A percentile compares a stretch with the other conserved stretches of the same genome.
Conservation (phyloP, 1,284 basidiomycete species). For the Moniliophthora roreri region DNA sequence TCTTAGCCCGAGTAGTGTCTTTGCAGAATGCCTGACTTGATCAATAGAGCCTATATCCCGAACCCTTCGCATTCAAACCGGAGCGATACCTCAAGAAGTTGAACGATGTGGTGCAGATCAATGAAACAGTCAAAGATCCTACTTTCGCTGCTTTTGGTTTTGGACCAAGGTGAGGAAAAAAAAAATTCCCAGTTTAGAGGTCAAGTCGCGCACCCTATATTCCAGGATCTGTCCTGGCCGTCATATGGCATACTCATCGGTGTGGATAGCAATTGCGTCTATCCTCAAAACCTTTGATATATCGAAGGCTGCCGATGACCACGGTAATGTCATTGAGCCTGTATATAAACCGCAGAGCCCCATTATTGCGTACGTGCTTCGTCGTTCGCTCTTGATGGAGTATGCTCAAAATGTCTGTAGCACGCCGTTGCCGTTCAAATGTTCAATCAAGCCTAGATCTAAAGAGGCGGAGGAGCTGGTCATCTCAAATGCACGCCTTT, state of each 20-base stretch:
- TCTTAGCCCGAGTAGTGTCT: no score
- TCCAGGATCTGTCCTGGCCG: constrained; percentile 2
- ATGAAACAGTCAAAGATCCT: constrained; percentile 2
- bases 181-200: no score
- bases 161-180: constrained; percentile 6
- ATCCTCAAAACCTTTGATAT: neutral
- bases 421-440: no score
- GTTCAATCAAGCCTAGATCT: no score
- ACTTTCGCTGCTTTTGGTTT: constrained; percentile 11
- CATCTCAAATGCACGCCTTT: no score
- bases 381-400: no score
- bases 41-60: neutral
- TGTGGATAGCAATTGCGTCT: constrained; percentile 1
- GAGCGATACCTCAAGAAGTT: constrained; percentile 6
- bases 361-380: no score
- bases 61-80: constrained; percentile 4
- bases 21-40: no score
- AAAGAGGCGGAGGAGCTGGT: no score
- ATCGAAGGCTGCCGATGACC: neutral
- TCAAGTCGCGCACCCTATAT: no score
- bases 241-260: neutral
- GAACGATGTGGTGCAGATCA: neutral
- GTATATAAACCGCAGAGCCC: neutral
- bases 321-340: constrained; percentile 1
- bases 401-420: no score